These are phyloP conservation scores for Alternaria hordeiaustralica DNA, from an alignment of 2,329 filamentous ascomycete species.

Conservation along the genomic window DNA sequence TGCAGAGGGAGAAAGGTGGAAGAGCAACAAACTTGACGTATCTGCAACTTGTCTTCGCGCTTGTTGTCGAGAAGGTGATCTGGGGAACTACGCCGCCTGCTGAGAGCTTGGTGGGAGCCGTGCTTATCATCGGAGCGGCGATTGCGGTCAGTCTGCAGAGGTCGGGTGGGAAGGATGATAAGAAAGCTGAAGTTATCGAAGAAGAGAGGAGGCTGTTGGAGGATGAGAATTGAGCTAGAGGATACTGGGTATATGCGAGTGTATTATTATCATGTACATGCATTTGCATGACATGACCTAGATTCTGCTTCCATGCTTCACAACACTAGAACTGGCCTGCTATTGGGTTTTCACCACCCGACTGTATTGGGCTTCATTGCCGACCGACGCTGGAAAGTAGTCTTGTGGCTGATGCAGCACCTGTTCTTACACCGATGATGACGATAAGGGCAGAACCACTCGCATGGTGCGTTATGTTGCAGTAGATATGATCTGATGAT, in stretches of 20 bases:
- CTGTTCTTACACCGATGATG: background rate
- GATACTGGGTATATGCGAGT: background rate
- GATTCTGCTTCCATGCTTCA: background rate
- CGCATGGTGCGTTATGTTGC: background rate
- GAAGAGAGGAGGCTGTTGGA: conserved; percentile 33
- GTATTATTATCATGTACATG: background rate
- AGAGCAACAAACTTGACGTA: conserved; percentile 70
- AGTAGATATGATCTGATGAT: background rate
- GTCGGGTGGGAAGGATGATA: conserved; percentile 5
- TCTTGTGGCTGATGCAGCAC: background rate
- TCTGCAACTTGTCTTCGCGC: conserved; percentile 69
- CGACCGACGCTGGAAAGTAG: background rate
- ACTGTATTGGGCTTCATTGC: background rate
- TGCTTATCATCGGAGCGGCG: conserved; percentile 34
- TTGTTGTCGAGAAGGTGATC: conserved; percentile 66
- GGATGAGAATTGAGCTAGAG: background rate
- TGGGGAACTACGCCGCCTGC: conserved; percentile 49
- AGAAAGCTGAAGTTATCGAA: conserved; percentile 16
- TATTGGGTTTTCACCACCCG: background rate
- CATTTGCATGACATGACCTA: background rate
- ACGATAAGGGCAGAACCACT: background rate
- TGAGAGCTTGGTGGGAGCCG: conserved; percentile 32
- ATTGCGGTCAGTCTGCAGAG: conserved; percentile 37
- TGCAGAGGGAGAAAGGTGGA: conserved; percentile 70
- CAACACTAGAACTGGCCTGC: background rate